Evolutionary conservation across 2,329 filamentous ascomycete species (phyloP).

Genomic region (Calonectria ilicicola): DNA sequence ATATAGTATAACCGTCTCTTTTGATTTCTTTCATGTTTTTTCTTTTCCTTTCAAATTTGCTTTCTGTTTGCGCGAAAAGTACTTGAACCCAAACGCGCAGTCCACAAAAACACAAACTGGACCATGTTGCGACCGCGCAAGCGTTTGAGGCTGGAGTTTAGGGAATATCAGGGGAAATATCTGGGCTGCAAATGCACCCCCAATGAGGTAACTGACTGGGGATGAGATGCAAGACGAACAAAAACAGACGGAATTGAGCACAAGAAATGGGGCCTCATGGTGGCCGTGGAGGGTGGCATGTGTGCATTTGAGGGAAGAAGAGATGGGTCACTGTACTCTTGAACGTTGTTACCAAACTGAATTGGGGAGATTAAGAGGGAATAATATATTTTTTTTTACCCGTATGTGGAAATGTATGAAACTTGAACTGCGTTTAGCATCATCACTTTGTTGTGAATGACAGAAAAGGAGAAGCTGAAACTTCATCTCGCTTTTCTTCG

Average conservation of each 20-base stretch:
- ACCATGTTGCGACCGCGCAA: conserved; percentile 39
- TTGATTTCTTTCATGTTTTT: conserved; percentile 33
- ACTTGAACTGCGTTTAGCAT: neutral
- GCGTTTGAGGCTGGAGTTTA: conserved; percentile 44
- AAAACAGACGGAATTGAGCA: conserved; percentile 17
- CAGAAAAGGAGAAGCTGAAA: neutral
- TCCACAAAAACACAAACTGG: conserved; percentile 25
- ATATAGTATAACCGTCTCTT: conserved; percentile 13
- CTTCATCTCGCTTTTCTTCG: neutral
- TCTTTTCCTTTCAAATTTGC: conserved; percentile 31
- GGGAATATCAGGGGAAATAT: conserved; percentile 33
- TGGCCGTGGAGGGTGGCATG: conserved; percentile 10
- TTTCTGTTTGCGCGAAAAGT: conserved; percentile 25
- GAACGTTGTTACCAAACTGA: conserved; percentile 8
- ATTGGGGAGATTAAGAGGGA: conserved; percentile 4
- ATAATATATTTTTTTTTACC: conserved; percentile 20
- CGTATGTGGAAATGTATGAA: neutral
- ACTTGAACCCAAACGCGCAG: conserved; percentile 38
- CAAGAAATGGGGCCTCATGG: conserved; percentile 10
- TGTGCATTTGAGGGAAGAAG: conserved; percentile 20
- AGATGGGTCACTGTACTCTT: conserved; percentile 20
- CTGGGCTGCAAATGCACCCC: conserved; percentile 17
- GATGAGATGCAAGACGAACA: conserved; percentile 18
- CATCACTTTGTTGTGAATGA: neutral
- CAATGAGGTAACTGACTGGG: conserved; percentile 20